Conservation (phyloP, 139 green algal species). For the Chlorella vulgaris region DNA sequence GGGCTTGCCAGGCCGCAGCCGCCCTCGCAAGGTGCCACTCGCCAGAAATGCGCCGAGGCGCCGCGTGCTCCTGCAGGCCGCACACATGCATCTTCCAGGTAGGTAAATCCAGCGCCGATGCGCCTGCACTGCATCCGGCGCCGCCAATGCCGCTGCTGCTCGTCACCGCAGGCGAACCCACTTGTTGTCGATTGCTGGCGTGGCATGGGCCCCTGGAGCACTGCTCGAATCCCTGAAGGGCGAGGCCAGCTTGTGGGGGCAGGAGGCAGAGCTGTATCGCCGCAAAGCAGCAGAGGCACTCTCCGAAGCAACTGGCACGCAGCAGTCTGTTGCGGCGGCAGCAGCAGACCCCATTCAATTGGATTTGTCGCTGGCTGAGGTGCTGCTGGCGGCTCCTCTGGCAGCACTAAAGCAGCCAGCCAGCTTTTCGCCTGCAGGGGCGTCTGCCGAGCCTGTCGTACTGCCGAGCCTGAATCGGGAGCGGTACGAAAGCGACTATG, state of each 20-base stretch:
- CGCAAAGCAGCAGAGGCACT: neutral
- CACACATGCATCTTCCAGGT: no score
- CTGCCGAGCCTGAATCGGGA: neutral
- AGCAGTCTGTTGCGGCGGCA: neutral
- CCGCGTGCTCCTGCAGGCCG: no score
- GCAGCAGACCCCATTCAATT: neutral
- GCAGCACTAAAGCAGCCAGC: neutral
- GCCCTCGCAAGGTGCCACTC: no score
- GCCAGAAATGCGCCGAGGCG: no score
- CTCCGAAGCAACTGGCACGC: neutral
- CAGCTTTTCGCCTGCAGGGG: neutral
- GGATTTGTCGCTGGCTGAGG: neutral
- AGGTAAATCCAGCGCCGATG: no score
- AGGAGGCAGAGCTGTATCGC: constrained; percentile 1
- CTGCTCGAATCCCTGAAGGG: constrained; percentile 8
- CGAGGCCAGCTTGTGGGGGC: constrained; percentile 22
- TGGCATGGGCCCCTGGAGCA: constrained; percentile 2
- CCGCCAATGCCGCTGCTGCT: no score
- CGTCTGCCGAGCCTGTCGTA: no score
- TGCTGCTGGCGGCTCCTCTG: constrained; percentile 19
- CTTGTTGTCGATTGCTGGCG: neutral
- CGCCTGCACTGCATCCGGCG: no score
- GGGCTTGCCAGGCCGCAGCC: no score
- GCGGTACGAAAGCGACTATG: constrained; percentile 4
- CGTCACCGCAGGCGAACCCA: neutral